Base-by-base conservation (phyloP, 2,329 filamentous ascomycete species). In the Aspergillus ibericus region DNA sequence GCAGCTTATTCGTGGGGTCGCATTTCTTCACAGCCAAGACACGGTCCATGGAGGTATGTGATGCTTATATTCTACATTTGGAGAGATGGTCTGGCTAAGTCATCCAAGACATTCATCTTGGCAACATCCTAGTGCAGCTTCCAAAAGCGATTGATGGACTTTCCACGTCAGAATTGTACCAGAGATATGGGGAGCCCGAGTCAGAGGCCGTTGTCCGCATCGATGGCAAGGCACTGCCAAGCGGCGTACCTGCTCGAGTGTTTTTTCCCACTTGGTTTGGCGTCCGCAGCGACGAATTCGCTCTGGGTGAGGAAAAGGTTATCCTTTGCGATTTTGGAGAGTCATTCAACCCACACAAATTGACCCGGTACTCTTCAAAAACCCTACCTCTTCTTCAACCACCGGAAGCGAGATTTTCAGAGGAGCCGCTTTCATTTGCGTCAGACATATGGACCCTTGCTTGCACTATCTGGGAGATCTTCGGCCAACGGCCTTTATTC, bases 401-500 rank as follows among this genome's bases (percentile, higher is more conserved):
- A 18, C 76, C 75, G 0, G 75, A 77, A 59, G 65, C 68, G 8
- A 58, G 63, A 12, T 78, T 78, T 51, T 71, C 70, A 6, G 59
- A 59, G 10, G 66, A 49, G 9, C 70, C 75, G 1, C 72, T 78
- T 13, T 70, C 72, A 7, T 73, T 73, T 52, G 13, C 67, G 7
- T 74, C 72, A 1, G 74, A 78, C 50, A 73, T 77, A 15, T 78
- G 73, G 74, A 75, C 69, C 32, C 68, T 78, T 20, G 70, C 68
- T 1, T 78, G 74, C 59, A 63, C 66, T 0, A 73, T 78, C 25
- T 78, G 70, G 62, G 71, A 68, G 29, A 65, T 78, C n/a, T 54
- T 78, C 27, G 70, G 66, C 13, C 60, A 67, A 18, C 62, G 66
- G 27, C 58, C 68, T 16, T 63, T 73, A 36, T 69, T 73, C 52